phyloP scores from a whole-genome alignment of 208 protist genomes.

The Plasmodiophora brassicae region DNA sequence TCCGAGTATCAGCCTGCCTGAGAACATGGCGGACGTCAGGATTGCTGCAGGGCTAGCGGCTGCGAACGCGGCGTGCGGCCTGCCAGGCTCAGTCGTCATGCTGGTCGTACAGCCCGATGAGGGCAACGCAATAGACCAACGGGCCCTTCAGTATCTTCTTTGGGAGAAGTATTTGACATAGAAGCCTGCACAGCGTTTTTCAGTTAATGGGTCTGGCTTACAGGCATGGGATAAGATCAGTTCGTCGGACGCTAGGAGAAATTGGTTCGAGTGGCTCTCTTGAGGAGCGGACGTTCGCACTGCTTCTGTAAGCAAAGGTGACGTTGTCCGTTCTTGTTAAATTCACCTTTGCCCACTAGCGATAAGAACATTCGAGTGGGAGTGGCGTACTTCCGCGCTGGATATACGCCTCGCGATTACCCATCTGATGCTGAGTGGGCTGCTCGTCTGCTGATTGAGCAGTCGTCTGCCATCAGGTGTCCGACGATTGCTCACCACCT shows the following conservation, averaged over 20 bases:
- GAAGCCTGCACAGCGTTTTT: no score
- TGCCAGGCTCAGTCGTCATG: conserved; percentile 62
- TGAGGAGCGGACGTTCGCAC: no score
- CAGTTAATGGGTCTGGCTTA: no score
- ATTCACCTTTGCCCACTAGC: conserved; percentile 9
- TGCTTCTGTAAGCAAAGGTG: no score
- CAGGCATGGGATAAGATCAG: no score
- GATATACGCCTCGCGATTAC: conserved; percentile 83
- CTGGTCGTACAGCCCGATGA: conserved; percentile 80
- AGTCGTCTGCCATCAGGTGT: conserved; percentile 80
- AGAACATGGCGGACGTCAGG: background rate
- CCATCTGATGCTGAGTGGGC: conserved; percentile 69
- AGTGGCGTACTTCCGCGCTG: conserved; percentile 81
- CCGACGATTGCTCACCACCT: conserved; percentile 86
- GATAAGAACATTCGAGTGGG: conserved; percentile 51
- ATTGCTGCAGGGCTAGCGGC: conserved; percentile 43
- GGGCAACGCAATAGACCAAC: conserved; percentile 83
- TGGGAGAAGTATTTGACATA: conserved; percentile 56
- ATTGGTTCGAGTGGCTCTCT: no score
- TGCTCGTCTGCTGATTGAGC: conserved; percentile 68
- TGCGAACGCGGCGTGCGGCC: background rate
- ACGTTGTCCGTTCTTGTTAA: no score
- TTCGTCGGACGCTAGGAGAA: no score
- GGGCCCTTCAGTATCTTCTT: conserved; percentile 69
- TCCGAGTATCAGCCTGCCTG: background rate